These are phyloP conservation scores for Oemleria cerasiformis DNA, from an alignment of 306 rosid genomes.

Conservation along the genomic window DNA sequence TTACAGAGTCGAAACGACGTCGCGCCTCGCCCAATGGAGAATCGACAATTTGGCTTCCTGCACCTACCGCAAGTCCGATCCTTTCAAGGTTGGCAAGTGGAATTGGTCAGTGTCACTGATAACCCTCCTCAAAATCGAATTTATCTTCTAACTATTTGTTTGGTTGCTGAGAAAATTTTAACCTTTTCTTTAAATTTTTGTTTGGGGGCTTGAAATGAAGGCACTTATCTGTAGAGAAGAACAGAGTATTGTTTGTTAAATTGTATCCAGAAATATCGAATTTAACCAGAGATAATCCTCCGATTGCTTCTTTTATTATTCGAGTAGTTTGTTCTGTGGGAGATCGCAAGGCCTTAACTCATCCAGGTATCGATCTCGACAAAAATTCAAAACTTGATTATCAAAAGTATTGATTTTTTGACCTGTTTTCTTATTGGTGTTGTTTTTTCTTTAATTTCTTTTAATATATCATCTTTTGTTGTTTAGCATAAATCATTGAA, in stretches of 20 bases:
- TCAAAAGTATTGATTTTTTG: background rate
- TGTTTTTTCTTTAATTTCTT: too few species aligned
- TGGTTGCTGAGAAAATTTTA: slow-evolving; percentile 12
- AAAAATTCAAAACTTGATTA: background rate
- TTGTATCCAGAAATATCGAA: slow-evolving; percentile 84
- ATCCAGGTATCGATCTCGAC: slow-evolving; percentile 58
- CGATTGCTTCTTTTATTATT: slow-evolving; percentile 81
- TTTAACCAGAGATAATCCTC: slow-evolving; percentile 80
- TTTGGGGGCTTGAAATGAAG: slow-evolving; percentile 39
- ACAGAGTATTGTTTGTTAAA: slow-evolving; percentile 66
- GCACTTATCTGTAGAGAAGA: slow-evolving; percentile 93
- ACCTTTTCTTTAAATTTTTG: background rate
- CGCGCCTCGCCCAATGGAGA: slow-evolving; percentile 98
- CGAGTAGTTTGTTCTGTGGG: slow-evolving; percentile 74
- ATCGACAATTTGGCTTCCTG: slow-evolving; percentile 90
- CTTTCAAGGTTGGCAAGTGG: slow-evolving; percentile 96
- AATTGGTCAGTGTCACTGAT: slow-evolving; percentile 52
- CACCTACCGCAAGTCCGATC: slow-evolving; percentile 95
- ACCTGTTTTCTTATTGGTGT: background rate
- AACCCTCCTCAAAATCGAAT: background rate
- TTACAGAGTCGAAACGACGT: slow-evolving; percentile 80
- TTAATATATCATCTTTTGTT: background rate
- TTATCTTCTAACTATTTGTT: background rate
- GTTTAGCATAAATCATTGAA: too few species aligned
- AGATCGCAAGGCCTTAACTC: slow-evolving; percentile 71